Percentiles rank a stretch among this genome's conserved stretches.
phyloP scores from a whole-genome alignment of 2,329 filamentous ascomycete genomes.

The Nemania sp. region DNA sequence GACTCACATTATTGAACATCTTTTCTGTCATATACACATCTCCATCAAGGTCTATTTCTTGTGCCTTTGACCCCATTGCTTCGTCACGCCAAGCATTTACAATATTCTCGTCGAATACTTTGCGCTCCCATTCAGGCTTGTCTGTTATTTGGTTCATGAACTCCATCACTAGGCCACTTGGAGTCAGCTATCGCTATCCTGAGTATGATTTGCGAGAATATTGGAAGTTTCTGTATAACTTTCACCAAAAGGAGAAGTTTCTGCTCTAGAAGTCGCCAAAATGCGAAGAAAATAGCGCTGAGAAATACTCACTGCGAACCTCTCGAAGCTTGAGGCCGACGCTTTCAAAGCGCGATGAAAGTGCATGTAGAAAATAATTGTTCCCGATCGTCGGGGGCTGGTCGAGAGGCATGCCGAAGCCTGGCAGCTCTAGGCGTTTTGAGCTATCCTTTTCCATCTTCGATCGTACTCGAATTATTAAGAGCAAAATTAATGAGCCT shows the following conservation, averaged over 20 bases:
- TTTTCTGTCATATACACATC: slow-evolving; percentile 50
- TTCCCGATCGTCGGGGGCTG: background rate
- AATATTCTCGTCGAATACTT: slow-evolving; percentile 44
- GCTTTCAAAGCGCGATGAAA: slow-evolving; percentile 24
- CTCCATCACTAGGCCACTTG: too few relatives aligned
- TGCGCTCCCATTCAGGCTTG: slow-evolving; percentile 46
- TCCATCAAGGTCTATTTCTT: slow-evolving; percentile 24
- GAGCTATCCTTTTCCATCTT: slow-evolving; percentile 9
- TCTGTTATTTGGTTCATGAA: slow-evolving; percentile 48
- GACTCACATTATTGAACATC: slow-evolving; percentile 54
- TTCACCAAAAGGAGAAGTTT: too few relatives aligned
- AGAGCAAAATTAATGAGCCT: background rate
- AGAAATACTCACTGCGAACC: too few relatives aligned
- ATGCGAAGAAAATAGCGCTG: too few relatives aligned
- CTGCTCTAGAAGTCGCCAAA: too few relatives aligned
- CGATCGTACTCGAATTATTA: background rate
- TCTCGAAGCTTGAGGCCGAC: slow-evolving; percentile 31
- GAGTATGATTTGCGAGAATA: too few relatives aligned
- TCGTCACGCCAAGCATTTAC: slow-evolving; percentile 43
- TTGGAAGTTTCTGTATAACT: too few relatives aligned
- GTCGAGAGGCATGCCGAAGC: slow-evolving; percentile 13
- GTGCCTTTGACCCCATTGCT: slow-evolving; percentile 18
- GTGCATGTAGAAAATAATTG: slow-evolving; percentile 29
- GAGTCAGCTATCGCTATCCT: too few relatives aligned
- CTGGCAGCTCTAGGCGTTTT: slow-evolving; percentile 17